Evolutionary conservation across 2,329 filamentous ascomycete species (phyloP).

Genomic region (Clarireedia homoeocarpa): DNA sequence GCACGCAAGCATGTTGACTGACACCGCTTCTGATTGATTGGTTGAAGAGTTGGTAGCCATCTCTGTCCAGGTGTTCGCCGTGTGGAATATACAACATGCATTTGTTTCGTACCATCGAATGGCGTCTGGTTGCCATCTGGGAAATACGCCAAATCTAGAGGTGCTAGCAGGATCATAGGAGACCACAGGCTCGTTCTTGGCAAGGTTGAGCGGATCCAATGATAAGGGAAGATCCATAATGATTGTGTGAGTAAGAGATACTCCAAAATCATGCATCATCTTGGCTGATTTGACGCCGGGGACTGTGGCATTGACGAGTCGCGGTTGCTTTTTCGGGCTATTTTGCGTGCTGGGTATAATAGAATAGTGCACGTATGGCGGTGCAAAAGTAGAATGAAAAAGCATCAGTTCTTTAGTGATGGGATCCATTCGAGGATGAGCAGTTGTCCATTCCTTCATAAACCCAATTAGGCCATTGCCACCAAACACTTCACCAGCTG

Average conservation of each 20-base stretch:
- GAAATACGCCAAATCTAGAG: constrained; percentile 62
- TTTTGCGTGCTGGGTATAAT: constrained; percentile 37
- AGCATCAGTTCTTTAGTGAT: constrained; percentile 56
- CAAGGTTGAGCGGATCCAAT: constrained; percentile 54
- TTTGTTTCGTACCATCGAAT: constrained; percentile 62
- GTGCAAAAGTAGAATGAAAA: constrained; percentile 58
- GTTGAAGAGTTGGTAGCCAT: constrained; percentile 17
- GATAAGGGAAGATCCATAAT: constrained; percentile 64
- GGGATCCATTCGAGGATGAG: constrained; percentile 60
- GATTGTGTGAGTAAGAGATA: constrained; percentile 52
- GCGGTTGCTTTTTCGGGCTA: constrained; percentile 24
- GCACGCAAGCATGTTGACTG: constrained; percentile 58
- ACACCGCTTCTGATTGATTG: constrained; percentile 27
- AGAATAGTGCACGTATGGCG: constrained; percentile 62
- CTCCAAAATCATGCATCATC: constrained; percentile 73
- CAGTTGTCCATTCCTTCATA: constrained; percentile 65
- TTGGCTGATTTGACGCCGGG: constrained; percentile 55
- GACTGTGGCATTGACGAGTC: constrained; percentile 44
- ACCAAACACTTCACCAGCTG: constrained; percentile 45
- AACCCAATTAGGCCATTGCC: constrained; percentile 48
- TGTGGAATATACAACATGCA: constrained; percentile 64
- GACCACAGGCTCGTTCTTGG: constrained; percentile 48
- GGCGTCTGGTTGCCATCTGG: constrained; percentile 46
- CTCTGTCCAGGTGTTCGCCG: constrained; percentile 62
- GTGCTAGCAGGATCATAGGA: constrained; percentile 48